phyloP scores from a whole-genome alignment of 345 rosid species.

The Angophora floribunda region DNA sequence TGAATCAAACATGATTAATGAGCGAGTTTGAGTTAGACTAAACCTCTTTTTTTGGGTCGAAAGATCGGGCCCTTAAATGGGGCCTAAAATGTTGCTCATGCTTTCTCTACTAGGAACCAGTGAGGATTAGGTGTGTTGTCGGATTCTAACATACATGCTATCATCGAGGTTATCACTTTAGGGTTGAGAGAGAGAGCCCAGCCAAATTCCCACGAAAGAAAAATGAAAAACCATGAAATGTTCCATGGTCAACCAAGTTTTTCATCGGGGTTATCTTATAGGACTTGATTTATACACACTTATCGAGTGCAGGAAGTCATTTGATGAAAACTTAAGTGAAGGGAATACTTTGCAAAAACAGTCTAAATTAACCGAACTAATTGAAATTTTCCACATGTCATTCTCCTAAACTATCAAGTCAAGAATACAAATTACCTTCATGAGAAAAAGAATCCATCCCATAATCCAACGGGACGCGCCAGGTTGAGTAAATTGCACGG shows the following conservation, averaged over 20 bases:
- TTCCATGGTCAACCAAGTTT: no score
- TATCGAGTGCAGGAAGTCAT: background rate
- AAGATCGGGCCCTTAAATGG: background rate
- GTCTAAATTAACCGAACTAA: rapidly evolving
- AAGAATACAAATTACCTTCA: background rate
- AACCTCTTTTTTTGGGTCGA: no score
- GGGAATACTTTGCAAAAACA: background rate
- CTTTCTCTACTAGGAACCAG: background rate
- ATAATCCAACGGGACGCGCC: background rate
- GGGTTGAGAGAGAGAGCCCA: background rate
- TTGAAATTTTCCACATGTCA: background rate
- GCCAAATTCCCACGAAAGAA: rapidly evolving
- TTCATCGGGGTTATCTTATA: background rate
- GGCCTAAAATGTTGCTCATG: background rate
- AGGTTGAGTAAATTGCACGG: no score
- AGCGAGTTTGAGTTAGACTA: background rate
- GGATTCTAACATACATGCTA: background rate
- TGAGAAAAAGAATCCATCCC: background rate
- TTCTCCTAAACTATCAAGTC: background rate
- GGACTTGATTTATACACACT: background rate
- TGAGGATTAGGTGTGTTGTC: background rate
- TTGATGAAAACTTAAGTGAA: background rate
- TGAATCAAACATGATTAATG: background rate
- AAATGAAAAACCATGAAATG: background rate
- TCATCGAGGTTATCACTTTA: background rate